Base-by-base conservation (phyloP, 1,139 yeast genomes). In the Arxiozyma telluris region DNA sequence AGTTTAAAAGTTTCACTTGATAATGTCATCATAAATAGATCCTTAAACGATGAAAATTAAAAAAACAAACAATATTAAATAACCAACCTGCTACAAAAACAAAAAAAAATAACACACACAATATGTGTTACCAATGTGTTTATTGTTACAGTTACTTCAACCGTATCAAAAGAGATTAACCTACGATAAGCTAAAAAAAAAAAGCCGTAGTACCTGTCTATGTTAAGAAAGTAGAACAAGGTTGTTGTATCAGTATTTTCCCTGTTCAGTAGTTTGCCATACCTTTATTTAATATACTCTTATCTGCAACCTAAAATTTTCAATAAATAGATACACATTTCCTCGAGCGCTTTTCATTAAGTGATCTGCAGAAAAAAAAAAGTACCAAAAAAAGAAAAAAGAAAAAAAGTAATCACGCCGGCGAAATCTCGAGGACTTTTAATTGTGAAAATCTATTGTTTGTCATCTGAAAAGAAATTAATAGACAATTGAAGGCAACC, bases 1-100 rank as follows among this genome's bases (percentile, higher is more conserved):
- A 69, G 54, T 51, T 62, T 68, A 49, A 66, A 59, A 5, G 63
- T 65, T 21, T 57, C 56, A 42, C 34, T 42, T 6, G 47, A 21
- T 20, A 47, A 42, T 21, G 52, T 53, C 51, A 50, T 44, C 38
- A 21, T 38, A 41, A 2, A 30, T 17, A 17, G n/a, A 12, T 34
- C n/a, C n/a, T 34, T 34, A 34, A 34, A 34, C 39, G 6, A 34
- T 15, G n/a, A 34, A 15, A 34, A 34, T 15, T 8, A 12, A 12
- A 12, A 34, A 34, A 34, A 15, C 9, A 15, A 34, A 34, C 17
- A 12, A 34, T 15, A 4, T n/a, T n/a, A n/a, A n/a, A n/a, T n/a
- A n/a, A n/a, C n/a, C n/a, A n/a, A n/a, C n/a, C n/a, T n/a, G n/a
- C n/a, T n/a, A n/a, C n/a, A n/a, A n/a, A n/a, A n/a, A n/a, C n/a